Conservation (phyloP, 306 rosid species). For the Astragalus membranaceus region DNA sequence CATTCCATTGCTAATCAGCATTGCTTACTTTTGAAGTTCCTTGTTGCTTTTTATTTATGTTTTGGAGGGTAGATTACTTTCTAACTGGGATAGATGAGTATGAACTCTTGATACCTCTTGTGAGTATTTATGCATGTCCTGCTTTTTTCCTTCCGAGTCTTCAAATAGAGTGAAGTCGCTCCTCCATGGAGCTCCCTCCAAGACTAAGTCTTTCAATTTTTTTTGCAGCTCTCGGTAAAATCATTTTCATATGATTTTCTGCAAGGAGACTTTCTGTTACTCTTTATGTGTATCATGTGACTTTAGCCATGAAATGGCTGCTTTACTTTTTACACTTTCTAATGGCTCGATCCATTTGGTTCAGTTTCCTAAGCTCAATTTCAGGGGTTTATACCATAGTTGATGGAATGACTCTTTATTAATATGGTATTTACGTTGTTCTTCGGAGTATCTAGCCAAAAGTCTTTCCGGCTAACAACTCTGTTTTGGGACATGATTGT, state of each 20-base stretch:
- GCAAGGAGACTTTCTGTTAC: not conserved
- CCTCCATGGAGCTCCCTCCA: too few species aligned
- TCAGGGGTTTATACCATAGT: not conserved
- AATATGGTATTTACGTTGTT: not conserved
- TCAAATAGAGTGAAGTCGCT: too few species aligned
- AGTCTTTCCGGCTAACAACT: not conserved
- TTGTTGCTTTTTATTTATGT: too few species aligned
- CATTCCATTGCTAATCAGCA: too few species aligned
- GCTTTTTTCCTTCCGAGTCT: too few species aligned
- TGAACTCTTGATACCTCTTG: too few species aligned
- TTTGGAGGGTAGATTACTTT: too few species aligned
- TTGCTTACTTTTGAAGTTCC: too few species aligned
- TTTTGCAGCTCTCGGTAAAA: too few species aligned
- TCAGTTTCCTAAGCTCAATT: not conserved
- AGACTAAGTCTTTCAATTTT: too few species aligned
- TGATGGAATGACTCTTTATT: not conserved
- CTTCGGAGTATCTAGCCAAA: not conserved
- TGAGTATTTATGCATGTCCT: too few species aligned
- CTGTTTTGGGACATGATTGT: not conserved
- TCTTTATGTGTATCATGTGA: not conserved
- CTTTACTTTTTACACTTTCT: not conserved
- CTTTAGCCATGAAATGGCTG: not conserved
- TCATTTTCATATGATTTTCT: not conserved
- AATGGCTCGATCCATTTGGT: not conserved
- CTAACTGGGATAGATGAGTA: too few species aligned